Evolutionary conservation across 805 yeast species (phyloP).

Genomic region (Ogataea siamensis): DNA sequence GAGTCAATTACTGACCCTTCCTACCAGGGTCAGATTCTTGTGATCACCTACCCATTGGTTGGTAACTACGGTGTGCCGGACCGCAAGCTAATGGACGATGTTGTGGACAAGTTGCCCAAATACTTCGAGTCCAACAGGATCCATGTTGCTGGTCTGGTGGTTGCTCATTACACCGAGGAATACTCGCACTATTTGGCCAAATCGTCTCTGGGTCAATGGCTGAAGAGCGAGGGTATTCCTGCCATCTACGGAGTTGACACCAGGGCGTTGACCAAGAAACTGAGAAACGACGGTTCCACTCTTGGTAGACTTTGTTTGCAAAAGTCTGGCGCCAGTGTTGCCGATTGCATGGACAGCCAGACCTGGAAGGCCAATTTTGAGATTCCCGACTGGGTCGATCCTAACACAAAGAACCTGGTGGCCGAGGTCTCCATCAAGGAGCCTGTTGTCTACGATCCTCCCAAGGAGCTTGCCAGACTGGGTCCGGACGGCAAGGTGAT

Average conservation of each 20-base stretch:
- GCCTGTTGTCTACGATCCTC: constrained; percentile 77
- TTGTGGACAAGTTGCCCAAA: constrained; percentile 74
- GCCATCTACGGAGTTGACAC: constrained; percentile 98
- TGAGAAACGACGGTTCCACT: constrained; percentile 90
- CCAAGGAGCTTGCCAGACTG: constrained; percentile 45
- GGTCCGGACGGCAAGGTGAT: constrained; percentile 74
- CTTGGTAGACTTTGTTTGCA: constrained; percentile 82
- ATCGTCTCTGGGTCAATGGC: constrained; percentile 92
- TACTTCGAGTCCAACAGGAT: constrained; percentile 91
- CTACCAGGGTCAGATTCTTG: constrained; percentile 95
- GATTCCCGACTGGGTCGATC: constrained; percentile 88
- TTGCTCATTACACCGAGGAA: constrained; percentile 95
- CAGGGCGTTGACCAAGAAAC: constrained; percentile 87
- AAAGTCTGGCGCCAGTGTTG: constrained; percentile 35
- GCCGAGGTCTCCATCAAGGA: constrained; percentile 80
- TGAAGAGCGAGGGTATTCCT: constrained; percentile 86
- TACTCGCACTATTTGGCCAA: constrained; percentile 91
- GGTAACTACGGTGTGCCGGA: constrained; percentile 99
- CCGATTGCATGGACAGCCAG: constrained; percentile 32
- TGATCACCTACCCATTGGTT: constrained; percentile 92
- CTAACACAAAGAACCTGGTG: constrained; percentile 87
- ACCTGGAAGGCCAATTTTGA: constrained; percentile 66
- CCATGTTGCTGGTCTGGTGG: constrained; percentile 95
- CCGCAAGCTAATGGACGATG: constrained; percentile 69
- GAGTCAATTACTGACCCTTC: constrained; percentile 98